Conservation (phyloP, 345 rosid species). For the Bruguiera gymnorhiza region DNA sequence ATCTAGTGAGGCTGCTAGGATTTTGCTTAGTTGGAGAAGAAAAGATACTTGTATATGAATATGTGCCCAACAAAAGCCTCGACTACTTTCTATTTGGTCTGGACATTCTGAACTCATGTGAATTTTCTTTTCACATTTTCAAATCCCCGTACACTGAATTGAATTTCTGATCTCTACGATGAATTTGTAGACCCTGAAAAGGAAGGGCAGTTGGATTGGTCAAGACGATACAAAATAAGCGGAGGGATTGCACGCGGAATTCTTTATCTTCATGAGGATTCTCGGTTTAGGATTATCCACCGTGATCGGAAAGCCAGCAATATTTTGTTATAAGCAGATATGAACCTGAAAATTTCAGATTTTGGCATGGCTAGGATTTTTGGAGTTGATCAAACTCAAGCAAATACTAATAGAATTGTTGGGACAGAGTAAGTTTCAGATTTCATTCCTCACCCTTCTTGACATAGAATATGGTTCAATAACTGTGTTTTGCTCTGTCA, state of each 20-base stretch:
- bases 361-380: slow-evolving; percentile 31
- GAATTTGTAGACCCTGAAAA: slow-evolving; percentile 11
- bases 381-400: slow-evolving; percentile 26
- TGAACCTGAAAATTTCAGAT: slow-evolving; percentile 30
- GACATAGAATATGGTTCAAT: not conserved
- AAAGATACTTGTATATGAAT: slow-evolving; percentile 53
- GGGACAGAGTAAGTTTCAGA: slow-evolving; percentile 24
- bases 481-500: not conserved
- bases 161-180: not conserved
- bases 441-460: not conserved
- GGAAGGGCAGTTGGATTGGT: slow-evolving; percentile 13
- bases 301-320: slow-evolving; percentile 28
- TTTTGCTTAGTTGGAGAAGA: slow-evolving; percentile 48
- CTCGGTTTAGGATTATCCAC: slow-evolving; percentile 18
- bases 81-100: slow-evolving; percentile 36
- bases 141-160: not conserved
- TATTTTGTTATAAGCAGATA: slow-evolving; percentile 18
- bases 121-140: not conserved
- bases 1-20: slow-evolving; percentile 43
- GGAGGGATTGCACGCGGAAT: slow-evolving; percentile 25
- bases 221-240: slow-evolving; percentile 16
- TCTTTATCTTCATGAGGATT: slow-evolving; percentile 28
- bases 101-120: not conserved
- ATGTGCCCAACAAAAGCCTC: slow-evolving; percentile 46
- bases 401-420: slow-evolving; percentile 15